phyloP scores from a whole-genome alignment of 495 filamentous ascomycete species.

The Xylaria longipes region DNA sequence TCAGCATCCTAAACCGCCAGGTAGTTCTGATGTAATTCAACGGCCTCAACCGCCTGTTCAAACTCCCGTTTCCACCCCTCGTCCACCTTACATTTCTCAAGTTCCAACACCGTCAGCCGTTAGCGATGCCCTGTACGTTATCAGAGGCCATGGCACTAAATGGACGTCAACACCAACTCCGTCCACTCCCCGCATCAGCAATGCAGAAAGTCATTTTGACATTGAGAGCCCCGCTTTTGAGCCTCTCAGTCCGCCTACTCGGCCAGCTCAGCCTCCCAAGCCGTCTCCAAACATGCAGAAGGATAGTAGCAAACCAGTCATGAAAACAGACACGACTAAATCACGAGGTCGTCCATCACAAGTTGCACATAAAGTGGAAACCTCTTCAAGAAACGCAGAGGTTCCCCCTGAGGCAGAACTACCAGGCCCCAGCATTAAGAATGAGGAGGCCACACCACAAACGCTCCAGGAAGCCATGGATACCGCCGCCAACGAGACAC shows the following conservation, averaged over 20 bases:
- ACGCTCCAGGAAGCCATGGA: conserved; percentile 57
- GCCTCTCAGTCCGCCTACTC: conserved; percentile 54
- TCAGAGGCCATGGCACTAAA: conserved; percentile 54
- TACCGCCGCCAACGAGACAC: conserved; percentile 56
- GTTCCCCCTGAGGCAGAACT: conserved; percentile 55
- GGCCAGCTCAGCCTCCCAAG: conserved; percentile 41
- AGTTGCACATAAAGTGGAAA: conserved; percentile 39
- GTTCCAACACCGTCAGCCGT: conserved; percentile 29
- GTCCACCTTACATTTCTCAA: conserved; percentile 27
- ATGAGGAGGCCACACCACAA: conserved; percentile 68
- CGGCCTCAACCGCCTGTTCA: conserved; percentile 35
- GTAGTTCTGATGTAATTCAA: conserved; percentile 30
- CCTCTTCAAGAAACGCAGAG: conserved; percentile 61
- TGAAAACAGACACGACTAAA: conserved; percentile 36
- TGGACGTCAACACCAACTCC: conserved; percentile 54
- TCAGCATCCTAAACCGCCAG: conserved; percentile 45
- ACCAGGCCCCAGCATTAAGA: conserved; percentile 63
- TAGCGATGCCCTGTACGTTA: conserved; percentile 28
- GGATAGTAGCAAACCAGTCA: conserved; percentile 32
- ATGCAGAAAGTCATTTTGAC: conserved; percentile 37
- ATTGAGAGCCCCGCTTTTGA: conserved; percentile 52
- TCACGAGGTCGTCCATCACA: conserved; percentile 43
- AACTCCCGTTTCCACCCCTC: conserved; percentile 31
- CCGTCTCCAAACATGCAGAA: conserved; percentile 36
- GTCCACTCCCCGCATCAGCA: conserved; percentile 50